Conservation (phyloP, 352 stramenopile species). For the Phytophthora foliorum region DNA sequence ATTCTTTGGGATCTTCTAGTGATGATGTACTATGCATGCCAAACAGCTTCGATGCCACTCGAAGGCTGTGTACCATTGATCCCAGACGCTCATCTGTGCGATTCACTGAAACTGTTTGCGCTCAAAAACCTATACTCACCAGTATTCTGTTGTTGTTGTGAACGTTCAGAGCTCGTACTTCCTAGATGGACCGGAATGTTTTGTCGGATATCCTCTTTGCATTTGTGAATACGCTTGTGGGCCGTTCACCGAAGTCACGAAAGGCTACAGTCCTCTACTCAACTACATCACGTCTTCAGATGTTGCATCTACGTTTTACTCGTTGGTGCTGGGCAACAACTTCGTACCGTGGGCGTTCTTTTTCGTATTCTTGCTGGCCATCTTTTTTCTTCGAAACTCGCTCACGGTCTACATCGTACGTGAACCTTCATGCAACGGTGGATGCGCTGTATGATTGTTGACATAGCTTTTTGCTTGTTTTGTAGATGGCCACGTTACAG, state of each 20-base stretch:
- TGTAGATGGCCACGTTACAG: conserved; percentile 49
- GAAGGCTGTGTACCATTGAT: conserved; percentile 48
- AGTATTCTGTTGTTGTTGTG: conserved; percentile 11
- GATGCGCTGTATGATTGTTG: neutral
- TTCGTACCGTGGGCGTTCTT: conserved; percentile 54
- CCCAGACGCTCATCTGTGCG: conserved; percentile 45
- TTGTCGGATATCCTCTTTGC: conserved; percentile 62
- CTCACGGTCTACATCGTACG: conserved; percentile 58
- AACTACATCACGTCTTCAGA: conserved; percentile 37
- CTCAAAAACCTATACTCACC: neutral
- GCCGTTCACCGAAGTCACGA: conserved; percentile 53
- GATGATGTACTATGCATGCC: conserved; percentile 40
- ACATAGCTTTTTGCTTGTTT: conserved; percentile 1
- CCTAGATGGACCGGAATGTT: conserved; percentile 41
- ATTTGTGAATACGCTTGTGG: conserved; percentile 72
- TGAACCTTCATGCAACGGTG: neutral
- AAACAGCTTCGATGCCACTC: conserved; percentile 41
- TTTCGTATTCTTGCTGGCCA: conserved; percentile 38
- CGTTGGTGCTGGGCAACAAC: conserved; percentile 45
- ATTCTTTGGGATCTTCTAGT: conserved; percentile 25
- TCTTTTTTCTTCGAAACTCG: conserved; percentile 69
- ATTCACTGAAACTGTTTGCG: neutral
- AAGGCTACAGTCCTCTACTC: conserved; percentile 58
- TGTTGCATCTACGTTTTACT: conserved; percentile 46
- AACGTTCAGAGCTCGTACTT: conserved; percentile 62